phyloP scores from a whole-genome alignment of 2,329 filamentous ascomycete genomes.

The Colletotrichum shisoi region DNA sequence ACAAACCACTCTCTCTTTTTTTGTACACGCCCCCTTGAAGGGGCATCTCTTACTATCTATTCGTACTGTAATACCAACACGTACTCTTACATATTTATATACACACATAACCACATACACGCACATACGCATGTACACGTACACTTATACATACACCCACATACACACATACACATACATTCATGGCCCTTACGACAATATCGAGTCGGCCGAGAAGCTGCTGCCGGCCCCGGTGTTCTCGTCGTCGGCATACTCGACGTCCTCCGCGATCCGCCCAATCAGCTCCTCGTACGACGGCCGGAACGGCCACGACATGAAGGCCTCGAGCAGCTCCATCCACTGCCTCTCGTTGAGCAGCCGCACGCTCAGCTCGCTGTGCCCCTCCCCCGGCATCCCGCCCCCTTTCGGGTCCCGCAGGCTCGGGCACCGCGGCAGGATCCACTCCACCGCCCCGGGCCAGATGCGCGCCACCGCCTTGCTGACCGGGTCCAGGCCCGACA shows the following conservation, averaged over 20 bases:
- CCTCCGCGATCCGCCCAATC: conserved; percentile 52
- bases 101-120: too few relatives aligned
- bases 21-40: too few relatives aligned
- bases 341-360: conserved; percentile 62
- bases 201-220: conserved; percentile 22
- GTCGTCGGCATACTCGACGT: conserved; percentile 38
- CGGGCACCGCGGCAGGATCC: conserved; percentile 58
- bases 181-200: background rate
- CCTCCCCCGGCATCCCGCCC: conserved; percentile 56
- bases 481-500: conserved; percentile 49
- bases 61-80: too few relatives aligned
- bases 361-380: conserved; percentile 54
- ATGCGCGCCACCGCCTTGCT: conserved; percentile 58
- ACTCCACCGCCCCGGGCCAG: conserved; percentile 68
- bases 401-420: conserved; percentile 57
- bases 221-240: conserved; percentile 7
- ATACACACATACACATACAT: too few relatives aligned
- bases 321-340: conserved; percentile 64
- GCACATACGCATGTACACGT: too few relatives aligned
- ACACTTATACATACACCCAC: too few relatives aligned
- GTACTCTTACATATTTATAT: too few relatives aligned
- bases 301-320: conserved; percentile 73
- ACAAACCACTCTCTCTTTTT: background rate
- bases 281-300: conserved; percentile 59
- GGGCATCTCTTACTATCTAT: too few relatives aligned